Evolutionary conservation across 2,329 filamentous ascomycete genomes (phyloP).

Genomic region (Daldinia sp.): DNA sequence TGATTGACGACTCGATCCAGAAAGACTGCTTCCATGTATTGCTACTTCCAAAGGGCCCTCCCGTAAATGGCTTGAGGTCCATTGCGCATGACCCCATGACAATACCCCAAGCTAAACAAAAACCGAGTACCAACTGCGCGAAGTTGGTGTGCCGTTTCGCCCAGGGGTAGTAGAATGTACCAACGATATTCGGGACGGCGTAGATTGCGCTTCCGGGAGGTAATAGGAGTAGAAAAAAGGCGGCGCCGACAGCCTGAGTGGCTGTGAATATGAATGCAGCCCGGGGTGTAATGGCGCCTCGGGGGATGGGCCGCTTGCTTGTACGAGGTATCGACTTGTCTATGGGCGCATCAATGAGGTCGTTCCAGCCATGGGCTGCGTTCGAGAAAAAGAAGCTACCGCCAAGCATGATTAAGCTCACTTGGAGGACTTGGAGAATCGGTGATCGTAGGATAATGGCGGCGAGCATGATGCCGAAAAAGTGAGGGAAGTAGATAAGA

Average conservation of each 20-base stretch:
- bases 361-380: constrained; percentile 54
- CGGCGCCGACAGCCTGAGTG: constrained; percentile 46
- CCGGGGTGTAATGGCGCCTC: constrained; percentile 50
- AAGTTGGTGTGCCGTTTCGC: constrained; percentile 55
- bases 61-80: constrained; percentile 45
- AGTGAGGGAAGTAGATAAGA: constrained; percentile 53
- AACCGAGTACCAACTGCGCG: constrained; percentile 53
- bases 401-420: constrained; percentile 40
- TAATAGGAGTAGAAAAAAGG: constrained; percentile 45
- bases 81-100: constrained; percentile 50
- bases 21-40: constrained; percentile 19
- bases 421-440: constrained; percentile 36
- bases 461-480: constrained; percentile 51
- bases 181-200: constrained; percentile 48
- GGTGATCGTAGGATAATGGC: constrained; percentile 42
- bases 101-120: constrained; percentile 51
- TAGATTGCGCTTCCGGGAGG: constrained; percentile 44
- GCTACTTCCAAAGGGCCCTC: constrained; percentile 42
- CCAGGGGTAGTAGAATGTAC: constrained; percentile 52
- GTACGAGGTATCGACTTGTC: constrained; percentile 51
- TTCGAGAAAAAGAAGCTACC: constrained; percentile 52
- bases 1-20: constrained; percentile 44
- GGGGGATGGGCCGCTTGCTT: constrained; percentile 51
- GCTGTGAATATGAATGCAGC: constrained; percentile 51
- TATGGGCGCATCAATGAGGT: constrained; percentile 53